Evolutionary conservation across 2,329 filamentous ascomycete genomes (phyloP), one percentile per base, ranked within the genome.

Genomic region (Fusarium sp.): DNA sequence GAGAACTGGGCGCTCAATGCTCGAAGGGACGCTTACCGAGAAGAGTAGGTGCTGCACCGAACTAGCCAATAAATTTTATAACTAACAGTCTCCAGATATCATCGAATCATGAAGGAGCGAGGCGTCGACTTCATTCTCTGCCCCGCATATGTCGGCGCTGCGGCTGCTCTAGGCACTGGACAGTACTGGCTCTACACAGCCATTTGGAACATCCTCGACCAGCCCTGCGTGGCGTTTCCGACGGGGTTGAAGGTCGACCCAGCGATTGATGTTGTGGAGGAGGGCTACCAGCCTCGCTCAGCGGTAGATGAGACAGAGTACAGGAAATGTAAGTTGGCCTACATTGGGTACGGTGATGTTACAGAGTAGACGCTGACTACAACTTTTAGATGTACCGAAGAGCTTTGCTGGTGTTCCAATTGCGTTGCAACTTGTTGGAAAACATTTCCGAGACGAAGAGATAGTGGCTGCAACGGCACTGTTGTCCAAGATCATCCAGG

Each of bases 171-270:
- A 6, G 75, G 69, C 4, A 63, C 70, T 15, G 58, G 69, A 5
- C 68, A 72, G 12, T 76, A 77, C 43, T 77, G 68, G 62, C 58
- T 60, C 23, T 80, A 80, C 54, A 80, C 77, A 1, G 70, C 73
- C 4, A 73, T 78, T 23, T 79, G 75, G 73, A 80, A 80, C 37
- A 70, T 77, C 5, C 74, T 79, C 2, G 78, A 80, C 39, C 71
- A 75, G 12, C 77, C 77, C 1, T 72, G 60, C 28, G 60, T 68
- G 8, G 63, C 74, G 2, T 75, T 79, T 16, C 77, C 78, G 6
- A 78, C 71, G 3, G 74, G 73, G 2, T 23, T 71, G 2, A 64
- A 41, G 47, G 59, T 52, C 10, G 55, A 63, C 18, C 40, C 56
- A 5, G 53, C 55, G 8, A 46, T 67, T 2, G 53, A 60, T 9